A percentile compares a stretch with the other conserved stretches of the same genome.
Evolutionary conservation across 306 rosid species (phyloP).

Genomic region (Cicer judaicum): DNA sequence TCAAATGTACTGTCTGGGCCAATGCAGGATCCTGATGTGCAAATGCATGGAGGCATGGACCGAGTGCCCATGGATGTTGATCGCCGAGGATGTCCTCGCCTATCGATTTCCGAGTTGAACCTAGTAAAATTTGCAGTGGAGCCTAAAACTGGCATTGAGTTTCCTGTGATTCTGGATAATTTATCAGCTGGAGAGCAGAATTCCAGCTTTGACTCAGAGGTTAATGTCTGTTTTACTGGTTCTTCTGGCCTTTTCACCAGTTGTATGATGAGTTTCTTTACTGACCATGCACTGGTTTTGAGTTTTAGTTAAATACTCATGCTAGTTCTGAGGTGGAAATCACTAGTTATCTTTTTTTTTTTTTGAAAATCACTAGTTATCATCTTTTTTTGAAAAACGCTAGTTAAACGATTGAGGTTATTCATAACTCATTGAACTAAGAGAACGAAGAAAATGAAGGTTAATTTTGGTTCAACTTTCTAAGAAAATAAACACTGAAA

Average conservation of each 20-base stretch:
- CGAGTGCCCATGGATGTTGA: conserved; percentile 70
- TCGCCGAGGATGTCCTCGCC: conserved; percentile 53
- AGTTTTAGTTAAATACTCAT: conserved; percentile 28
- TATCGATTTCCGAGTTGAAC: conserved; percentile 57
- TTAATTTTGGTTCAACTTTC: neutral
- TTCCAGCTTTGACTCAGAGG: conserved; percentile 74
- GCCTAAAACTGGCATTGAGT: conserved; percentile 91
- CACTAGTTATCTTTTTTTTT: neutral
- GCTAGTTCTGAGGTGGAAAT: neutral
- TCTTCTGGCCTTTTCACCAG: conserved; percentile 19
- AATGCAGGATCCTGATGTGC: conserved; percentile 57
- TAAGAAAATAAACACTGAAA: neutral
- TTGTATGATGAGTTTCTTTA: conserved; percentile 14
- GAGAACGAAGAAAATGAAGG: neutral
- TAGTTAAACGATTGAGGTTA: neutral
- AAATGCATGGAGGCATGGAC: conserved; percentile 52
- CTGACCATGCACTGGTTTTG: conserved; percentile 22
- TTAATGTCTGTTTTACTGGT: conserved; percentile 42
- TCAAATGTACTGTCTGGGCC: conserved; percentile 68
- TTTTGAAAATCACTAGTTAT: neutral
- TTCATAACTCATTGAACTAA: neutral
- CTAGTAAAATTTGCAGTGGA: conserved; percentile 69
- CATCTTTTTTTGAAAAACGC: neutral
- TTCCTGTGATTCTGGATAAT: conserved; percentile 71
- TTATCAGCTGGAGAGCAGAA: conserved; percentile 54